Conservation (phyloP, 2,329 filamentous ascomycete genomes). For the Ceratocystis cubensis region DNA sequence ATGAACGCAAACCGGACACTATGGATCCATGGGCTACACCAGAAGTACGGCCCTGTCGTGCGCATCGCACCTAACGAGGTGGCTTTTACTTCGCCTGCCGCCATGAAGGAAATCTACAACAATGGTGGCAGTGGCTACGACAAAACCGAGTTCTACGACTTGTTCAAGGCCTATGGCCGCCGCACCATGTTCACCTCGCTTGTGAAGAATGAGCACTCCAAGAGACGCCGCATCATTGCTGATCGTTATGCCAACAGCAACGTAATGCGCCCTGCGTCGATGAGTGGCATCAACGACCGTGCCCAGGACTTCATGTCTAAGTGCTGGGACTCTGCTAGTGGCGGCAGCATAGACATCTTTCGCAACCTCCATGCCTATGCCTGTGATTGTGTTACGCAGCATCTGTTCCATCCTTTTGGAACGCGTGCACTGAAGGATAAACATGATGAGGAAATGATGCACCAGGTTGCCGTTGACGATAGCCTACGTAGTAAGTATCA, state of each 20-base stretch:
- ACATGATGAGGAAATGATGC: conserved; percentile 53
- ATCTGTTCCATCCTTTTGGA: conserved; percentile 55
- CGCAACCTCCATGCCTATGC: conserved; percentile 54
- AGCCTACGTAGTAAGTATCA: conserved; percentile 48
- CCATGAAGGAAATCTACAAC: conserved; percentile 51
- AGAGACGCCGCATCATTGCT: conserved; percentile 49
- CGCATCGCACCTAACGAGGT: conserved; percentile 47
- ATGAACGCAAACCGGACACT: conserved; percentile 40
- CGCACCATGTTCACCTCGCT: conserved; percentile 50
- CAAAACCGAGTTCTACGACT: conserved; percentile 51
- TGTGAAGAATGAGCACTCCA: conserved; percentile 48
- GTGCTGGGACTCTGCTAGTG: conserved; percentile 34
- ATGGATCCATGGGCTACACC: conserved; percentile 47
- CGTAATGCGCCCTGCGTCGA: conserved; percentile 42
- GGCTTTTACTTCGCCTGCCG: conserved; percentile 43
- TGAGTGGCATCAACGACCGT: conserved; percentile 46
- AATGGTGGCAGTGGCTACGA: conserved; percentile 51
- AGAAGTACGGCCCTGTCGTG: conserved; percentile 44
- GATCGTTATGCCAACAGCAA: conserved; percentile 59
- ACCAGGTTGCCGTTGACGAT: conserved; percentile 54
- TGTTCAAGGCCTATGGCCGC: conserved; percentile 46
- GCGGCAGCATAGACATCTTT: conserved; percentile 46
- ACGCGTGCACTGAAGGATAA: conserved; percentile 44
- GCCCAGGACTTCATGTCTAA: conserved; percentile 43
- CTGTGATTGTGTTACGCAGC: conserved; percentile 55